Evolutionary conservation across 176 grass and related monocot species (phyloP).

Genomic region (Tillandsia fasciculata): DNA sequence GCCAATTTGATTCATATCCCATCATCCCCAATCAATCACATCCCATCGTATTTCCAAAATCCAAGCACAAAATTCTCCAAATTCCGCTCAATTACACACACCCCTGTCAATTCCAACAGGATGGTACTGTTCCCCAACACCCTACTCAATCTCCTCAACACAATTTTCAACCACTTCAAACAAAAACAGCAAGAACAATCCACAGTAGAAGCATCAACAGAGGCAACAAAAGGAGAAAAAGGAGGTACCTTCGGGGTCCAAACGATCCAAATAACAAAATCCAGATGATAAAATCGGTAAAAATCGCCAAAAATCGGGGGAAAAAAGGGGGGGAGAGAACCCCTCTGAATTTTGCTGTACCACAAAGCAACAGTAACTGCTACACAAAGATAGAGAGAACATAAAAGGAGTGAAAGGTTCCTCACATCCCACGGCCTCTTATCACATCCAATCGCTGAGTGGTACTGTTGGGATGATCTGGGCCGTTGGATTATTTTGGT

Average conservation of each 20-base stretch:
- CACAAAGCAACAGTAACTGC: too few relatives aligned
- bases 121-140: neutral
- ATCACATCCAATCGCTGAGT: too few relatives aligned
- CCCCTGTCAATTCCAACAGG: neutral
- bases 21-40: neutral
- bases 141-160: neutral
- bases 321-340: too few relatives aligned
- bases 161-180: neutral
- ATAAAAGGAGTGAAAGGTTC: too few relatives aligned
- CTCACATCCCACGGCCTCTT: too few relatives aligned
- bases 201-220: conserved; percentile 8
- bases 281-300: conserved; percentile 7
- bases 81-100: neutral
- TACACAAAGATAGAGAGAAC: too few relatives aligned
- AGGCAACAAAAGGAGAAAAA: neutral
- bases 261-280: conserved; percentile 1
- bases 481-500: too few relatives aligned
- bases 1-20: neutral
- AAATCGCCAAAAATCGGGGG: neutral
- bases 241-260: neutral
- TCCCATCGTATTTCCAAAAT: neutral
- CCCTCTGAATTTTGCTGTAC: too few relatives aligned
- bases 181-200: neutral
- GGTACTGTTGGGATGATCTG: too few relatives aligned
- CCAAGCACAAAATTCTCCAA: neutral